Evolutionary conservation across 192 early-diverging fungal genomes (phyloP).

Genomic region (Spizellomyces sp.): DNA sequence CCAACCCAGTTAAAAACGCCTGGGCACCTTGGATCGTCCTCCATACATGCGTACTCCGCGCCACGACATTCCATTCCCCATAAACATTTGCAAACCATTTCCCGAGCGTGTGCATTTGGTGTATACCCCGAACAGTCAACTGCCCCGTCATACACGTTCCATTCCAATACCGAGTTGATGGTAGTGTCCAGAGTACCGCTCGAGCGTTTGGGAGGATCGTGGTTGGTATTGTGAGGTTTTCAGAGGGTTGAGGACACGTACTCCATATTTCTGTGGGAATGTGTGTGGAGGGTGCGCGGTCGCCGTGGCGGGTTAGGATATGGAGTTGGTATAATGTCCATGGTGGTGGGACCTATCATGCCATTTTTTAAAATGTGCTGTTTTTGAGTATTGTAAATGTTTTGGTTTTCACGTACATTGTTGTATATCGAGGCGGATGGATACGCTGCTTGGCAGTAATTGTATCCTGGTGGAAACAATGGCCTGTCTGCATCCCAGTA

Average conservation of each 20-base stretch:
- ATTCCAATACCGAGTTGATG: neutral
- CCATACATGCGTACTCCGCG: slow-evolving; percentile 15
- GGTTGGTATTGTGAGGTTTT: too few species aligned
- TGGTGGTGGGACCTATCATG: too few species aligned
- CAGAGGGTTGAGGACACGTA: too few species aligned
- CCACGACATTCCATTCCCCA: neutral
- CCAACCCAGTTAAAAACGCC: neutral
- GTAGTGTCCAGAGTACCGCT: too few species aligned
- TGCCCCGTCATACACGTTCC: slow-evolving; percentile 12
- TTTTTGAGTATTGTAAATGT: too few species aligned
- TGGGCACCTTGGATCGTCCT: slow-evolving; percentile 16
- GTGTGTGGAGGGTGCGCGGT: slow-evolving; percentile 5
- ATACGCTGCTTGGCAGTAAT: too few species aligned
- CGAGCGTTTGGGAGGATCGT: too few species aligned
- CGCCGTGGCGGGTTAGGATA: neutral
- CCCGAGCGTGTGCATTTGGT: slow-evolving; percentile 8
- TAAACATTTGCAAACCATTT: neutral
- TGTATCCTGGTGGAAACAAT: too few species aligned
- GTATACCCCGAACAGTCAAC: neutral
- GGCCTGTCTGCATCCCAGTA: too few species aligned
- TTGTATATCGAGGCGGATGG: too few species aligned
- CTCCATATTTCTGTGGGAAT: neutral
- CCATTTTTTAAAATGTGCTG: too few species aligned
- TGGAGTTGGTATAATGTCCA: neutral
- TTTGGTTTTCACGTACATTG: too few species aligned